Conservation (phyloP, 1,139 yeast species). For the Hansenula sp. region DNA sequence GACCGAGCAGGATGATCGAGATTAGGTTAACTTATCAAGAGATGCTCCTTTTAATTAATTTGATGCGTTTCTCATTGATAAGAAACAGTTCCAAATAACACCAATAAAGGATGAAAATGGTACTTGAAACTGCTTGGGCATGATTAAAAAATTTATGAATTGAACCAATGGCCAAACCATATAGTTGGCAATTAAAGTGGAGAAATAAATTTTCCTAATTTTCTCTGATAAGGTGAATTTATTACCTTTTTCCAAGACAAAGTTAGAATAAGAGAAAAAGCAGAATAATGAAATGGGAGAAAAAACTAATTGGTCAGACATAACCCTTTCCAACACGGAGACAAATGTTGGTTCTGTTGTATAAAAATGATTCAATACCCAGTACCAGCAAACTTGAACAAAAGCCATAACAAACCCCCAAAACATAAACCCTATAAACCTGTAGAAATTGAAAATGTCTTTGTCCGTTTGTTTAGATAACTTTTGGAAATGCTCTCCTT, state of each 20-base stretch:
- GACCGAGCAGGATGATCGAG: too few species aligned
- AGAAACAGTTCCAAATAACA: constrained; percentile 63
- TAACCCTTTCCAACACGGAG: constrained; percentile 78
- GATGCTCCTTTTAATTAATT: too few species aligned
- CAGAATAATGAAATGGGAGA: constrained; percentile 82
- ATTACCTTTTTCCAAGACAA: constrained; percentile 74
- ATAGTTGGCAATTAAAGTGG: constrained; percentile 75
- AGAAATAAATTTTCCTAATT: constrained; percentile 61
- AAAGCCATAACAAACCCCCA: constrained; percentile 89
- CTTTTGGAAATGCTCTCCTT: constrained; percentile 32
- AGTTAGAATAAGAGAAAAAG: constrained; percentile 82
- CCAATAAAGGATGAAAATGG: constrained; percentile 77
- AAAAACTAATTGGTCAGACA: constrained; percentile 85
- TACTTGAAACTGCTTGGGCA: constrained; percentile 80
- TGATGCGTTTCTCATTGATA: constrained; percentile 50
- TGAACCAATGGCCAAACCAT: constrained; percentile 96
- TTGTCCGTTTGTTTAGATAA: constrained; percentile 35
- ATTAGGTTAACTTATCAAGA: too few species aligned
- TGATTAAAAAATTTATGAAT: constrained; percentile 75
- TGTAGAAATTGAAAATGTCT: constrained; percentile 52
- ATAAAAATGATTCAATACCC: constrained; percentile 71
- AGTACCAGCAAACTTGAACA: constrained; percentile 87
- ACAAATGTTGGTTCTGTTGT: constrained; percentile 78
- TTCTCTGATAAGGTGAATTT: constrained; percentile 60
- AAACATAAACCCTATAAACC: constrained; percentile 76